Evolutionary conservation across 495 filamentous ascomycete species (phyloP), one percentile per base, ranked within the genome.

Genomic region (Aspergillus sclerotiicarbonarius): DNA sequence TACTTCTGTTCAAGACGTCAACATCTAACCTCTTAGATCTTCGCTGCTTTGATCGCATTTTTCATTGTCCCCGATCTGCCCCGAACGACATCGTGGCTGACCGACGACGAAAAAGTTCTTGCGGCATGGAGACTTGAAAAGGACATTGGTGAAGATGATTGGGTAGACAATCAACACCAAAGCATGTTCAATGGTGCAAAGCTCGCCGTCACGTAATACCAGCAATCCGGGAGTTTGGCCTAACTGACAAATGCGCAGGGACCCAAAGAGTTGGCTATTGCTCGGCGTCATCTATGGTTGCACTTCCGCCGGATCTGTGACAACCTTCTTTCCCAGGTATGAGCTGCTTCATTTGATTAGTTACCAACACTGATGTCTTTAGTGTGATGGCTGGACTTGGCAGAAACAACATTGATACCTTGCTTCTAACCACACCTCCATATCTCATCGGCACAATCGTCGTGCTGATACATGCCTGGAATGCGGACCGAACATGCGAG

Each of bases 131-230:
- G 90, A 7, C 69, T 92, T 6, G 80, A 87, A 57, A 85, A 89
- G 60, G 90, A 96, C 67, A 86, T 90, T 54, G 90, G 91, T 7
- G 77, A 88, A 63, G 87, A 88, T 60, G 89, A 92, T 68, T 87
- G 84, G 86, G 71, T 81, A 13, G 82, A 79, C 31, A 77, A 79
- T 48, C 74, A 85, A 31, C 62, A 88, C 15, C 85, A 84, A 58
- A 81, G 82, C 2, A 83, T 90, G 64, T 77, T 82, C 64, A 72
- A 87, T 39, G 90, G 90, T 1, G 71, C 86, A 16, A 87, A 82
- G 65, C 72, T 90, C 20, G 90, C 89, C 3, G 80, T 90, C 56
- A 8, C 29, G 31, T 20, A 49, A 19, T 12, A 47, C 43, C n/a
- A n/a, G n/a, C n/a, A n/a, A 41, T 13, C n/a, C 12, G 2, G 3